Conservation (phyloP, 257 asterid genomes). For the Fraxinus excelsior region DNA sequence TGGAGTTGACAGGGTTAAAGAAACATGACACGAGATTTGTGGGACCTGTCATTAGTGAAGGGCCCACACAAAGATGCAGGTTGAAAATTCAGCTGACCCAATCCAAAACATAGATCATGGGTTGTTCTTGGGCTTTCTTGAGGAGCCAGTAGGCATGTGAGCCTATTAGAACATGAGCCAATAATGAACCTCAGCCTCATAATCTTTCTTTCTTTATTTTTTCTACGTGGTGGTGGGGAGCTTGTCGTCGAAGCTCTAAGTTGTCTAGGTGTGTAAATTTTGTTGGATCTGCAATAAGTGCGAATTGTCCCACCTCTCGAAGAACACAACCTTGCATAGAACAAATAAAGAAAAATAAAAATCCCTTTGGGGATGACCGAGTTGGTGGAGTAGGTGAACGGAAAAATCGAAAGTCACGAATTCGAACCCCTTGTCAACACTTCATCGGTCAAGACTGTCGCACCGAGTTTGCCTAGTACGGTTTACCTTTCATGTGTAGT, state of each 20-base stretch:
- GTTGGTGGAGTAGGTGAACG: too few relatives aligned
- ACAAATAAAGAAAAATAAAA: too few relatives aligned
- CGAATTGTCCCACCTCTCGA: neutral
- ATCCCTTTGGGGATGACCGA: too few relatives aligned
- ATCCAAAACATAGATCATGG: conserved; percentile 31
- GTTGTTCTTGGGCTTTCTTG: conserved; percentile 35
- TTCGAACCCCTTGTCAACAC: too few relatives aligned
- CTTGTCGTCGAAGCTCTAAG: too few relatives aligned
- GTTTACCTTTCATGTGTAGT: too few relatives aligned
- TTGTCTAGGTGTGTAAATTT: neutral
- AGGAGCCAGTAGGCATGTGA: conserved; percentile 26
- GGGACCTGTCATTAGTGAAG: conserved; percentile 9
- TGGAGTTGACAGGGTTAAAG: neutral
- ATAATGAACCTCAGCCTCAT: conserved; percentile 18
- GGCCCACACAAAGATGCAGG: conserved; percentile 16
- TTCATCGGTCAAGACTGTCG: too few relatives aligned
- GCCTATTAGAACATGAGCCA: conserved; percentile 29
- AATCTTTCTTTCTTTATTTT: neutral
- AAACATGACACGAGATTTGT: conserved; percentile 20
- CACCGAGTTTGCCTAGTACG: too few relatives aligned
- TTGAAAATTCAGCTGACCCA: conserved; percentile 31
- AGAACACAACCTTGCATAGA: neutral
- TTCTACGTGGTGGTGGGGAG: neutral
- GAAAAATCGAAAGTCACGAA: too few relatives aligned
- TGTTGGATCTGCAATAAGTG: neutral